Evolutionary conservation across 805 yeast species (phyloP), one percentile per base, ranked within the genome.

Genomic region (Candida coleopterorum): DNA sequence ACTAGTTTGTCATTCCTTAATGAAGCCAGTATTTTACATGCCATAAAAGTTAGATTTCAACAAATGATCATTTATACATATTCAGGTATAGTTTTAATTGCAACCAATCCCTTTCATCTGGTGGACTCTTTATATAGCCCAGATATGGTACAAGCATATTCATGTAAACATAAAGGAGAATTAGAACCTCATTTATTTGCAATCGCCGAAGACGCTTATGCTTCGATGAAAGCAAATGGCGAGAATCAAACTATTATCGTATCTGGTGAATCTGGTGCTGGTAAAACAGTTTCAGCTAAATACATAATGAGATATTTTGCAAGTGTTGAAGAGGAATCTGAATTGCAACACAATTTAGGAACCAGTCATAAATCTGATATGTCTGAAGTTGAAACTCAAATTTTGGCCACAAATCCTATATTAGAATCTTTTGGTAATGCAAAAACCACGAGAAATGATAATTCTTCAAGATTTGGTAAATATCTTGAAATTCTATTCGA

Each of bases 391-490:
- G 98, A 90, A 63, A 84, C 85, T 55, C 95, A 86, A 64, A 90
- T 90, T 39, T 73, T 90, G 52, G 97, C 98, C 10, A 93, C 97
- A 0, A 90, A 90, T 56, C 97, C 97, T 3, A 83, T 93, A 50
- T 84, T 93, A 82, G 98, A 93, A 65, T 93, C 97, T 0, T 93
- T 93, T 62, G 98, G 98, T 70, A 93, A 94, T 60, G 97, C 98
- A 6, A 90, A 90, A 57, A 90, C 98, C 2, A 83, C 96, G 14
- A 81, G 98, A 70, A 90, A 90, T 58, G 97, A 90, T 64, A 90
- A 90, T 63, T 93, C 97, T 20, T 90, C 97, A 18, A 82, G 98
- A 61, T 94, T 93, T 55, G 98, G 98, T 55, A 90, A 90, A 61
- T 90, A 90, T 58, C 70, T 90, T 48, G 97, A 90, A 63, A 90